phyloP scores from a whole-genome alignment of 805 yeast genomes.

The Wickerhamiella azyma region DNA sequence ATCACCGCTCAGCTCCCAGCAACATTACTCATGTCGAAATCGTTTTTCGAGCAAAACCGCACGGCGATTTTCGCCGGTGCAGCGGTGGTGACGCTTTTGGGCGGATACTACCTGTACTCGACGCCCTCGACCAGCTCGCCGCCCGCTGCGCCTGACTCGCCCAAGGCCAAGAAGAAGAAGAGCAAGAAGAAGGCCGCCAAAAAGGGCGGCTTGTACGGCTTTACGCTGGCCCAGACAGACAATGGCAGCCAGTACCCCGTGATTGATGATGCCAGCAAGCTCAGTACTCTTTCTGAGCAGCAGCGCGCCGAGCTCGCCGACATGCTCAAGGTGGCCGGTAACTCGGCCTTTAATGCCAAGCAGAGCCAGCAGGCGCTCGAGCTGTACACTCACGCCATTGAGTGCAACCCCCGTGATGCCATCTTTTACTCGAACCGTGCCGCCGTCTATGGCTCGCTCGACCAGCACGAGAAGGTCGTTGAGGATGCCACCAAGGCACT shows the following conservation, averaged over 20 bases:
- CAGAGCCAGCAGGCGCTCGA: conserved; percentile 63
- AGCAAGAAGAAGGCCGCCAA: conserved; percentile 30
- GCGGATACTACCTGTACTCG: conserved; percentile 43
- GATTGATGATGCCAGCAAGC: conserved; percentile 20
- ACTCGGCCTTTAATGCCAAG: conserved; percentile 57
- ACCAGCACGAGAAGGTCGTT: conserved; percentile 69
- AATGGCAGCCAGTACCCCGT: conserved; percentile 26
- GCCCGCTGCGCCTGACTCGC: conserved; percentile 12
- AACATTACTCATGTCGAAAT: not conserved
- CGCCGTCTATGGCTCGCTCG: conserved; percentile 80
- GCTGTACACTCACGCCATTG: conserved; percentile 65
- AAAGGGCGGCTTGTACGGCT: conserved; percentile 20
- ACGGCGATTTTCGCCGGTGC: conserved; percentile 51
- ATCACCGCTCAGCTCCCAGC: not conserved
- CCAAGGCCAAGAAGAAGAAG: conserved; percentile 32
- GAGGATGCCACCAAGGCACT: conserved; percentile 81
- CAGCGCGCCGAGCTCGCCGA: conserved; percentile 42
- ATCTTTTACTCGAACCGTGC: conserved; percentile 90
- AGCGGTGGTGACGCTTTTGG: conserved; percentile 50
- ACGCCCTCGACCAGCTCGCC: conserved; percentile 2
- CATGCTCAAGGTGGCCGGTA: conserved; percentile 81
- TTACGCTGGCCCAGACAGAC: conserved; percentile 15
- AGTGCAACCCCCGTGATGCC: conserved; percentile 58
- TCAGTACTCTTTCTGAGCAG: conserved; percentile 16
- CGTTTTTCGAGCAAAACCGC: conserved; percentile 39